Base-by-base conservation (phyloP, 306 rosid genomes). In the Cicer pinnatifidum region DNA sequence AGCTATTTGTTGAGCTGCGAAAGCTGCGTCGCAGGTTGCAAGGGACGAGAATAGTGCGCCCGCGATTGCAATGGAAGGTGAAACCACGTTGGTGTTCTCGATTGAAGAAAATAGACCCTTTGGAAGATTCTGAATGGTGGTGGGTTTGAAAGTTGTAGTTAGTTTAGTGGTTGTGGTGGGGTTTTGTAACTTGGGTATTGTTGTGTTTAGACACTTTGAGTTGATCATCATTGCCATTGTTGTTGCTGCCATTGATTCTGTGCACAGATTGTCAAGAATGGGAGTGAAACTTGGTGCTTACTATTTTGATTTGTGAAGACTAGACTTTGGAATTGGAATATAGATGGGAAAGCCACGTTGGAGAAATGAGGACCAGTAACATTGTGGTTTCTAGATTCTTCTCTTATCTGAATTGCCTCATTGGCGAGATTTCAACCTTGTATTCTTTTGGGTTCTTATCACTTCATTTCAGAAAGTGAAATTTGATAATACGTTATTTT, bases 1-100 rank as follows among this genome's bases (percentile, higher is more conserved):
- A 0, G 93, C 96, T 7, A 91, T 75, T 28, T 91, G 96, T 28
- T 89, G 96, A 16, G 92, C 90, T 0, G 98, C 98, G 6, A 93
- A 59, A 54, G 98, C 96, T 0, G 97, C 82, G 4, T 91, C 96
- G 7, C 67, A 67, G 71, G 63, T 38, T 69, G 87, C 85, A 1
- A 94, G 68, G 39, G 95, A 67, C 0, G 97, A 84, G 33, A 91
- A 89, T 39, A 91, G 67, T 2, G 96, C 96, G 1, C 96, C 95
- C 1, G 98, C 98, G 1, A 93, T 66, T 67, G 97, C 98, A 9
- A 84, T 6, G 19, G 74, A 50, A 38, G 35, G 37, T 43, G 87
- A 54, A 7, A 75, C 51, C 16, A 72, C 47, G 60, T 35, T 74
- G 51, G 64, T 3, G 44, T 39, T 72, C 28, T 79, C 80, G 0